phyloP scores from a whole-genome alignment of 2,329 filamentous ascomycete species.

The Ophiostoma ulmi region DNA sequence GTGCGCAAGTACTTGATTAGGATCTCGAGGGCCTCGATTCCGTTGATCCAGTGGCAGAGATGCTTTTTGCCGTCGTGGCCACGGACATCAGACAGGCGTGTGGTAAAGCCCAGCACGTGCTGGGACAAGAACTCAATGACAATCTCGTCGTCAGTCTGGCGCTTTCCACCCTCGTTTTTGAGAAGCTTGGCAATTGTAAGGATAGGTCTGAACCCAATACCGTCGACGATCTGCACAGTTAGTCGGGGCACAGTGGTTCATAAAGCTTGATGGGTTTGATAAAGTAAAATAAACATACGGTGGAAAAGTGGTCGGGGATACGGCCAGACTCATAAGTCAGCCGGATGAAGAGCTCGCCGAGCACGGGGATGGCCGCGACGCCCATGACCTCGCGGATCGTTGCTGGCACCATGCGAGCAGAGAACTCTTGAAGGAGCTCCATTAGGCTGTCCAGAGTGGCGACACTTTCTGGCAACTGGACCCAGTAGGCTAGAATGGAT shows the following conservation, averaged over 20 bases:
- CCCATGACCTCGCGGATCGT: slow-evolving; percentile 27
- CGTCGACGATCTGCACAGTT: slow-evolving; percentile 17
- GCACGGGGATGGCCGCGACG: slow-evolving; percentile 22
- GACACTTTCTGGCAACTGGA: slow-evolving; percentile 22
- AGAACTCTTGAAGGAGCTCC: slow-evolving; percentile 23
- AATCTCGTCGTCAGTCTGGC: slow-evolving; percentile 40
- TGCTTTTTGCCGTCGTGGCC: slow-evolving; percentile 25
- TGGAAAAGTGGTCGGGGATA: slow-evolving; percentile 21
- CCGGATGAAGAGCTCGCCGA: slow-evolving; percentile 27
- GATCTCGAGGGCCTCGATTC: slow-evolving; percentile 75
- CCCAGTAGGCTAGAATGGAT: slow-evolving; percentile 47
- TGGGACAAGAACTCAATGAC: slow-evolving; percentile 73
- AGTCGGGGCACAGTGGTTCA: too few species aligned
- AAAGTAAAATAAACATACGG: slow-evolving; percentile 10
- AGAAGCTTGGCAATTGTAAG: slow-evolving; percentile 26
- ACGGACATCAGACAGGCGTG: slow-evolving; percentile 66
- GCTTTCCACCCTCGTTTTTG: slow-evolving; percentile 36
- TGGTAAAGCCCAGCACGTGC: slow-evolving; percentile 82
- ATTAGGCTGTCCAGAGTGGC: slow-evolving; percentile 26
- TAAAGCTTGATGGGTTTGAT: background rate
- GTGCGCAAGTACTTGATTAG: slow-evolving; percentile 73
- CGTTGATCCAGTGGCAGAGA: slow-evolving; percentile 27
- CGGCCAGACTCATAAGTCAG: slow-evolving; percentile 20
- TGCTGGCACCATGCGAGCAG: slow-evolving; percentile 22
- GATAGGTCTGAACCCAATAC: slow-evolving; percentile 24